Conservation (phyloP, 2,329 filamentous ascomycete genomes). For the Thelonectria discophora region DNA sequence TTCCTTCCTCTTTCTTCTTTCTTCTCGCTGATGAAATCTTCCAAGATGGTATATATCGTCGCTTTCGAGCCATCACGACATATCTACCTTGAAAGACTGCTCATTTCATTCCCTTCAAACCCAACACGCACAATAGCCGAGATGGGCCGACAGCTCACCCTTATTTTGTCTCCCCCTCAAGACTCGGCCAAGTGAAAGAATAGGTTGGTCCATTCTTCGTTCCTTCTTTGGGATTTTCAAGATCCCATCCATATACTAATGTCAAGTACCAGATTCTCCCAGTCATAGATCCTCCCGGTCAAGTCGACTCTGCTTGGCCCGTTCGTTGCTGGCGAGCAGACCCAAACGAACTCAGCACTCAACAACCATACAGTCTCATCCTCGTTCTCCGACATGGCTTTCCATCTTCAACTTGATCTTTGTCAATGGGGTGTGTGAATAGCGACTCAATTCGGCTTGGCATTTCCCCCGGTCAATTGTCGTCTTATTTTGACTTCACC, state of each 20-base stretch:
- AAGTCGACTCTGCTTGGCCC: too few relatives aligned
- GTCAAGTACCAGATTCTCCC: too few relatives aligned
- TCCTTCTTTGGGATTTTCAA: background rate
- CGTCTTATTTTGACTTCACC: background rate
- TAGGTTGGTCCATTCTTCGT: background rate
- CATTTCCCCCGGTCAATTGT: background rate
- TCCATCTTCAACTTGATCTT: background rate
- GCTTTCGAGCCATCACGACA: background rate
- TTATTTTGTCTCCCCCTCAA: constrained; percentile 25
- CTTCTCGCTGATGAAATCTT: too few relatives aligned
- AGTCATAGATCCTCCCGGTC: too few relatives aligned
- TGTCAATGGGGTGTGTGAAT: background rate
- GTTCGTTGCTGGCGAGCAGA: too few relatives aligned
- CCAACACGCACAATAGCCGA: constrained; percentile 39
- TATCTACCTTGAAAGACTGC: background rate
- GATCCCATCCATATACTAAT: too few relatives aligned
- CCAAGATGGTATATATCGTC: background rate
- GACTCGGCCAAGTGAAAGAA: background rate
- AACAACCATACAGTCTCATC: background rate
- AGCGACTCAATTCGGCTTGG: background rate
- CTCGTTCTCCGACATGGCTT: background rate
- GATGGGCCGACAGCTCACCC: constrained; percentile 34
- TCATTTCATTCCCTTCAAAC: constrained; percentile 31
- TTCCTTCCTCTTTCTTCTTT: too few relatives aligned
- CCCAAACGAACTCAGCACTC: background rate